These are phyloP conservation scores for Globisporangium irregulare DNA, from an alignment of 352 stramenopile species.

Conservation along the genomic window DNA sequence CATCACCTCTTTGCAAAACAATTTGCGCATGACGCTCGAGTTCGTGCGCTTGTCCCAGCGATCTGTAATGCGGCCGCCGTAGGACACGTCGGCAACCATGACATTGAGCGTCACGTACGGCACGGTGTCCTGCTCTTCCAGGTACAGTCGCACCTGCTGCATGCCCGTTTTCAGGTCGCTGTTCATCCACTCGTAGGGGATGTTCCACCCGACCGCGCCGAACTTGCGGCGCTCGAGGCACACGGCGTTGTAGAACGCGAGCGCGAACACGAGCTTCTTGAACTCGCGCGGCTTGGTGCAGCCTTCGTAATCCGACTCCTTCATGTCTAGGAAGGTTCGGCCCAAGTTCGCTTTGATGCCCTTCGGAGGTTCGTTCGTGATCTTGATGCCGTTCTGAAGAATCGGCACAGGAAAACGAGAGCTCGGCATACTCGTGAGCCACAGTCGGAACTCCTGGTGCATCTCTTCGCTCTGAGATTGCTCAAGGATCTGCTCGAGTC, in stretches of 20 bases:
- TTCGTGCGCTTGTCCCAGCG: slow-evolving; percentile 94
- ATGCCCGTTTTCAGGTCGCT: slow-evolving; percentile 93
- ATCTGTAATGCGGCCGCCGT: slow-evolving; percentile 93
- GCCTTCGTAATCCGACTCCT: slow-evolving; percentile 84
- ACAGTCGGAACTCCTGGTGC: slow-evolving; percentile 90
- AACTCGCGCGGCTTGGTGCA: slow-evolving; percentile 87
- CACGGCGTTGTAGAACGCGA: slow-evolving; percentile 95
- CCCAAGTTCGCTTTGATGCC: slow-evolving; percentile 91
- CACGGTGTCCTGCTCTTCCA: slow-evolving; percentile 92
- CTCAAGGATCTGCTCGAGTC: slow-evolving; percentile 89
- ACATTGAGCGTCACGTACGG: slow-evolving; percentile 94
- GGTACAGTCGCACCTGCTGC: slow-evolving; percentile 90
- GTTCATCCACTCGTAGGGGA: slow-evolving; percentile 97
- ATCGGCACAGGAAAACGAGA: slow-evolving; percentile 91
- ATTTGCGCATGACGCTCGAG: slow-evolving; percentile 92
- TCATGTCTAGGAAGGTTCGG: slow-evolving; percentile 93
- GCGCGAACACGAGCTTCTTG: slow-evolving; percentile 90
- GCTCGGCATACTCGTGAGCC: slow-evolving; percentile 93
- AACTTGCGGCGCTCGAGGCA: slow-evolving; percentile 94
- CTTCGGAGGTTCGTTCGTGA: slow-evolving; percentile 93
- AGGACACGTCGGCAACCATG: slow-evolving; percentile 94
- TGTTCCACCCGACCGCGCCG: slow-evolving; percentile 94
- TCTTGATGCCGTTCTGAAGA: slow-evolving; percentile 95
- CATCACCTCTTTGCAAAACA: slow-evolving; percentile 86
- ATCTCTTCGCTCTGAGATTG: slow-evolving; percentile 58